These are phyloP conservation scores for Bonia amplexicaulis DNA, from an alignment of 176 grass and related monocot genomes.

Conservation along the genomic window DNA sequence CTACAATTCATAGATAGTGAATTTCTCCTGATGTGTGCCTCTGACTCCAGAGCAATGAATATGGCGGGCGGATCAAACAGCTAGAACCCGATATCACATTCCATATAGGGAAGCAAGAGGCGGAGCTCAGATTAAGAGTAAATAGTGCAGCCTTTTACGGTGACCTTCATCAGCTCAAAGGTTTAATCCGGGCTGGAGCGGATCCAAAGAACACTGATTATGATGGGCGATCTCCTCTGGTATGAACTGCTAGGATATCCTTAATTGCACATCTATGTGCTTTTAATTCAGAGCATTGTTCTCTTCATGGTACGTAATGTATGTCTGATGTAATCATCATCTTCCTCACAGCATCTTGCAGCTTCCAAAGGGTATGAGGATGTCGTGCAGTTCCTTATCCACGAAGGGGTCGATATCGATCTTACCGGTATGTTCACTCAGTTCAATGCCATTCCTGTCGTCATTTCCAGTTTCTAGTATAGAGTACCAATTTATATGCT, in stretches of 20 bases:
- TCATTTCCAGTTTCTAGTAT: not conserved
- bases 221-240: conserved; percentile 83
- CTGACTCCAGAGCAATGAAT: conserved; percentile 55
- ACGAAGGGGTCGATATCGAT: conserved; percentile 74
- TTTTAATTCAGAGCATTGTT: not conserved
- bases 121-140: conserved; percentile 74
- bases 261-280: not conserved
- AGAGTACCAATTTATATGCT: too few relatives aligned
- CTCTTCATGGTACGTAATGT: not conserved
- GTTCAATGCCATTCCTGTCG: not conserved
- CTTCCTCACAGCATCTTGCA: conserved; percentile 71
- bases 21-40: not conserved
- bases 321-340: not conserved
- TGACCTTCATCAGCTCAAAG: conserved; percentile 68
- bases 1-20: not conserved
- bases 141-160: conserved; percentile 81
- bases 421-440: conserved; percentile 39
- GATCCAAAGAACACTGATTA: conserved; percentile 88
- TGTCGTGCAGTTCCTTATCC: conserved; percentile 64
- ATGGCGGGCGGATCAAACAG: conserved; percentile 54
- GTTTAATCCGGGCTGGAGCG: conserved; percentile 75
- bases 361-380: conserved; percentile 74
- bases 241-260: conserved; percentile 5
- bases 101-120: conserved; percentile 91
- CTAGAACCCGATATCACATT: conserved; percentile 84